Percentiles rank a stretch among this genome's conserved stretches.
Evolutionary conservation across 768 basidiomycete genomes (phyloP).

Genomic region (Boletales sp.): DNA sequence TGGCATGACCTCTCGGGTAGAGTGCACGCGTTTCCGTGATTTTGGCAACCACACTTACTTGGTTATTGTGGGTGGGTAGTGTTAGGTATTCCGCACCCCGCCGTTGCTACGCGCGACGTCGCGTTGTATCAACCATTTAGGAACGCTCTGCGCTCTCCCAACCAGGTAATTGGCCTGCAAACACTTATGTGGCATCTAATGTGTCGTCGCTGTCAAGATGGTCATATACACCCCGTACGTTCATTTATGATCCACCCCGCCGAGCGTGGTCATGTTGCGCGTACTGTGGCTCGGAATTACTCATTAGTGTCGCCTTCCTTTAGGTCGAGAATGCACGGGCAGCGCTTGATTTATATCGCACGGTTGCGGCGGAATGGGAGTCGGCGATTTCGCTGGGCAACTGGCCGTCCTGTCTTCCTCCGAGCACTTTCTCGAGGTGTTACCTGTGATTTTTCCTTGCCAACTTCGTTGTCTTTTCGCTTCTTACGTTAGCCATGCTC

Average conservation of each 20-base stretch:
- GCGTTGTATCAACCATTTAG: conserved; percentile 79
- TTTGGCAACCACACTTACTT: conserved; percentile 9
- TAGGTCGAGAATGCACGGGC: conserved; percentile 79
- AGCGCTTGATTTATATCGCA: conserved; percentile 48
- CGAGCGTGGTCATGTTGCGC: not conserved
- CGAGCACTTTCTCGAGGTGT: conserved; percentile 77
- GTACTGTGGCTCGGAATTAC: conserved; percentile 3
- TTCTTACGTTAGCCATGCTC: not conserved
- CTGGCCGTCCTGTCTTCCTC: conserved; percentile 77
- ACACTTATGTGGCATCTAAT: conserved; percentile 83
- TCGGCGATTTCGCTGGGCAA: conserved; percentile 50
- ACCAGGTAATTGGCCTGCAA: conserved; percentile 68
- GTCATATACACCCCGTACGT: conserved; percentile 69
- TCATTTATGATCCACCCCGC: not conserved
- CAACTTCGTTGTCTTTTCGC: conserved; percentile 13
- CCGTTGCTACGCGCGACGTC: conserved; percentile 75
- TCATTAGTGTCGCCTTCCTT: conserved; percentile 8
- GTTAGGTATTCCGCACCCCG: conserved; percentile 76
- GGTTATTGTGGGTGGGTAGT: conserved; percentile 39
- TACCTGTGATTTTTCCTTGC: conserved; percentile 44
- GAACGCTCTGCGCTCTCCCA: conserved; percentile 61
- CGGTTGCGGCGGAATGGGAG: conserved; percentile 68
- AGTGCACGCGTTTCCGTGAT: conserved; percentile 8
- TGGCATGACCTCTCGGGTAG: conserved; percentile 81
- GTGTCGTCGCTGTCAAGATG: conserved; percentile 73